Percentiles rank a stretch among this genome's conserved stretches.
Conservation (phyloP, 768 basidiomycete species). For the Suillus hirtellus region DNA sequence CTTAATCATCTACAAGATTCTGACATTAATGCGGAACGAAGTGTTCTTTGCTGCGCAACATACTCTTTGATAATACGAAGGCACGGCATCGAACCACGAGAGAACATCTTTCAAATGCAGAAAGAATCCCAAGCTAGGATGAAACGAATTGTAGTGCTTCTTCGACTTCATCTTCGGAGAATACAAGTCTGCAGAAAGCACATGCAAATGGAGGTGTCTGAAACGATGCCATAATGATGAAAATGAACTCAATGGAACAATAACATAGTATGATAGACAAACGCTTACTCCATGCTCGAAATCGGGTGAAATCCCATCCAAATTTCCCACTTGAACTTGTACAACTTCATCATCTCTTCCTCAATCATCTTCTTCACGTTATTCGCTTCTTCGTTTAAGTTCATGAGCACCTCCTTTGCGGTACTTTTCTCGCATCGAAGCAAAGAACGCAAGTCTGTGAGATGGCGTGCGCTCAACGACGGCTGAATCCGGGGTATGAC, state of each 20-base stretch:
- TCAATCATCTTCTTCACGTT: conserved; percentile 60
- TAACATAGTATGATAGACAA: conserved; percentile 27
- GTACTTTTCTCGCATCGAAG: conserved; percentile 51
- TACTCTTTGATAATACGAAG: conserved; percentile 54
- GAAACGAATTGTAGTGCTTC: conserved; percentile 91
- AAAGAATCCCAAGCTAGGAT: conserved; percentile 83
- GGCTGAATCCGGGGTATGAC: conserved; percentile 61
- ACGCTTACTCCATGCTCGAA: conserved; percentile 81
- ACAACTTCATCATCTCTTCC: conserved; percentile 74
- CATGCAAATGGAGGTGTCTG: conserved; percentile 84
- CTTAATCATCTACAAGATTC: conserved; percentile 46
- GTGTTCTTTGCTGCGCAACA: conserved; percentile 22
- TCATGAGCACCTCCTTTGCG: conserved; percentile 54
- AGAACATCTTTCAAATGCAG: conserved; percentile 75
- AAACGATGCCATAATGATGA: not conserved
- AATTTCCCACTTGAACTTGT: conserved; percentile 75
- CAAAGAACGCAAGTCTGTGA: conserved; percentile 58
- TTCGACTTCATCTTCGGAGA: conserved; percentile 77
- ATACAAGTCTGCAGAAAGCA: conserved; percentile 77
- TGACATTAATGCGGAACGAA: conserved; percentile 10
- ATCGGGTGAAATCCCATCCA: conserved; percentile 84
- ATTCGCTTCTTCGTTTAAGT: conserved; percentile 58
- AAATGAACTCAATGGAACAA: not conserved
- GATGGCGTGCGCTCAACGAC: conserved; percentile 35
- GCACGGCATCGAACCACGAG: conserved; percentile 73